Percentiles rank a stretch among this genome's conserved stretches.
Conservation (phyloP, 2,329 filamentous ascomycete species). For the Diaporthe humulicola region DNA sequence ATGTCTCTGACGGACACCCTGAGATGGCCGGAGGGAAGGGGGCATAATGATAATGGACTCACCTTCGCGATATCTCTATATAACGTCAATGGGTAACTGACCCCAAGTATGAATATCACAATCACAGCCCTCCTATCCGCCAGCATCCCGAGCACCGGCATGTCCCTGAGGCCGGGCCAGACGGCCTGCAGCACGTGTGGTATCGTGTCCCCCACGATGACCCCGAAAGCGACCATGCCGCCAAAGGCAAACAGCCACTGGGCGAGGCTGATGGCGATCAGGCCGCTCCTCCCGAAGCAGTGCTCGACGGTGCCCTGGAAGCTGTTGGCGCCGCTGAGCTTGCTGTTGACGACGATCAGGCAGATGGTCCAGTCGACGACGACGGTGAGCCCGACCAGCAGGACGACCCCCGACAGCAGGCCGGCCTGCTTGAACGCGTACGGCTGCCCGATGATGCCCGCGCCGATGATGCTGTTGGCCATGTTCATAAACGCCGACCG, state of each 20-base stretch:
- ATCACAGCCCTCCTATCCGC: slow-evolving; percentile 88
- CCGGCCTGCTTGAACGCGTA: slow-evolving; percentile 97
- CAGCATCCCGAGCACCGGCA: slow-evolving; percentile 85
- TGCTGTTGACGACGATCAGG: slow-evolving; percentile 97
- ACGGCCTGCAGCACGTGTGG: slow-evolving; percentile 88
- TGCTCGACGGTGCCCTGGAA: slow-evolving; percentile 97
- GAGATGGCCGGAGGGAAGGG: neutral
- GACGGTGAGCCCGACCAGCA: slow-evolving; percentile 84
- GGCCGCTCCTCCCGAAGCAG: slow-evolving; percentile 89
- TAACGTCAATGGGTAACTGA: slow-evolving; percentile 92
- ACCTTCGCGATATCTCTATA: slow-evolving; percentile 99
- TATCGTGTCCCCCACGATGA: slow-evolving; percentile 97
- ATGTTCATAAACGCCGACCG: slow-evolving; percentile 98
- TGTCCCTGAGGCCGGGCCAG: slow-evolving; percentile 80
- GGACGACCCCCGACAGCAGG: slow-evolving; percentile 80
- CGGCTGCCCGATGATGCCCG: slow-evolving; percentile 84
- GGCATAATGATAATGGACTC: slow-evolving; percentile 44
- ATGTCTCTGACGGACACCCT: neutral
- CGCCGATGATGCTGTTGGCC: slow-evolving; percentile 97
- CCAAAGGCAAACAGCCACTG: slow-evolving; percentile 99
- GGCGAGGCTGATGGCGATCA: slow-evolving; percentile 89
- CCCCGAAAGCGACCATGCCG: slow-evolving; percentile 97
- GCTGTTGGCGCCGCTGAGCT: slow-evolving; percentile 91
- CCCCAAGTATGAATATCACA: slow-evolving; percentile 84
- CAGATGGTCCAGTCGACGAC: slow-evolving; percentile 98